phyloP scores from a whole-genome alignment of 225 moss, liverwort and hornwort species.

The Bryum argenteum region DNA sequence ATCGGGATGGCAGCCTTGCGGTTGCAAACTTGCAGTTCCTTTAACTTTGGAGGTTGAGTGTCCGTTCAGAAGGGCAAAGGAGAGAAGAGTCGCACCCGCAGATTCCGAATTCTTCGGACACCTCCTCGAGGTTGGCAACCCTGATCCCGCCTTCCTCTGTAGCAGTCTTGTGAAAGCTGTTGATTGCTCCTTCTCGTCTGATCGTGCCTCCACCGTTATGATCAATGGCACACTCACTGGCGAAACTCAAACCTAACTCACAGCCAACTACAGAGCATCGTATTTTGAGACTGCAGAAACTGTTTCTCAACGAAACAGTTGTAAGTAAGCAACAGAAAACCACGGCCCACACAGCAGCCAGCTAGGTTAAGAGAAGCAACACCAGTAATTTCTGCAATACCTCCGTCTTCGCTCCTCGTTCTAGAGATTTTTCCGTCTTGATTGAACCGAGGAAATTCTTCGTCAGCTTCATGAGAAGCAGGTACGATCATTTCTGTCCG shows the following conservation, averaged over 20 bases:
- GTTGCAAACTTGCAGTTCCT: slow-evolving; percentile 49
- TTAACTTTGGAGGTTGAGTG: slow-evolving; percentile 46
- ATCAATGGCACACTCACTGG: slow-evolving; percentile 17
- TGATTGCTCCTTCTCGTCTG: slow-evolving; percentile 16
- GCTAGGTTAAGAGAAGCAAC: slow-evolving; percentile 33
- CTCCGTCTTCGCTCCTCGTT: slow-evolving; percentile 26
- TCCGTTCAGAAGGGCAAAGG: slow-evolving; percentile 38
- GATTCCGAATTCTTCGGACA: slow-evolving; percentile 31
- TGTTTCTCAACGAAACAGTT: slow-evolving; percentile 26
- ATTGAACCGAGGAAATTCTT: slow-evolving; percentile 6
- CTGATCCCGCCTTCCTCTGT: slow-evolving; percentile 10
- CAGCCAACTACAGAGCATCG: slow-evolving; percentile 18
- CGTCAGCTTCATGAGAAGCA: slow-evolving; percentile 33
- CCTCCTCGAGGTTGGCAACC: slow-evolving; percentile 27
- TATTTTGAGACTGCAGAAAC: slow-evolving; percentile 16
- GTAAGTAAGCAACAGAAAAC: slow-evolving; percentile 19
- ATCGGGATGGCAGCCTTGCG: slow-evolving; percentile 33
- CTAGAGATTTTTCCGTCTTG: slow-evolving; percentile 9
- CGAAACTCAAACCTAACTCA: slow-evolving; percentile 20
- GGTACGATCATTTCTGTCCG: slow-evolving; percentile 22
- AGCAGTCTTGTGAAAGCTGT: slow-evolving; percentile 29
- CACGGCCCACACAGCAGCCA: slow-evolving; percentile 23
- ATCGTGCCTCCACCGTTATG: slow-evolving; percentile 19
- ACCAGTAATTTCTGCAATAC: slow-evolving; percentile 21
- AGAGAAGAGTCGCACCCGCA: slow-evolving; percentile 46